A percentile compares a stretch with the other conserved stretches of the same genome.
Conservation (phyloP, 2,329 filamentous ascomycete species). For the Ophiocordyceps sinensis region DNA sequence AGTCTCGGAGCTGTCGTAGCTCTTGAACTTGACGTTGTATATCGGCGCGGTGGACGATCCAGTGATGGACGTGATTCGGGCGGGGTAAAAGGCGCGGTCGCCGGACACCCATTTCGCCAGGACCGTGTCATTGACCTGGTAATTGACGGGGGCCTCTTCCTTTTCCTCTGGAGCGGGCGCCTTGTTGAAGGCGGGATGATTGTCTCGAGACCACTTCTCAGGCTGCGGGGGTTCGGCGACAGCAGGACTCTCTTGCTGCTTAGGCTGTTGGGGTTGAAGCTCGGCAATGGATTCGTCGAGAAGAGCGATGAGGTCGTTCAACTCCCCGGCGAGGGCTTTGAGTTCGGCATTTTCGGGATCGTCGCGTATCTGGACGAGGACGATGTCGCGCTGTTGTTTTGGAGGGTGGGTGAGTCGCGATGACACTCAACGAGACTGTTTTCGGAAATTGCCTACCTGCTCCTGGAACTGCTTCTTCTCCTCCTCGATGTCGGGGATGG, state of each 20-base stretch:
- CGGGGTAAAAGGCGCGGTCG: conserved; percentile 82
- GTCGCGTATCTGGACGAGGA: conserved; percentile 60
- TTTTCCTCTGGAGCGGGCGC: conserved; percentile 32
- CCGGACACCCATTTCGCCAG: conserved; percentile 83
- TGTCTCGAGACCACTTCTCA: conserved; percentile 68
- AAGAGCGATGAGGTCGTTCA: conserved; percentile 67
- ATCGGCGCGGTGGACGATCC: conserved; percentile 83
- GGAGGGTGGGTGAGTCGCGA: conserved; percentile 6
- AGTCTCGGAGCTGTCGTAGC: conserved; percentile 74
- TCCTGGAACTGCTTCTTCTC: conserved; percentile 41
- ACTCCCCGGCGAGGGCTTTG: conserved; percentile 61
- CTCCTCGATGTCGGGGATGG: conserved; percentile 28
- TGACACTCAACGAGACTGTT: neutral
- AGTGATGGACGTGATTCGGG: conserved; percentile 84
- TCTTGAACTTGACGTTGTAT: conserved; percentile 91
- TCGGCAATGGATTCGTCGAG: conserved; percentile 71
- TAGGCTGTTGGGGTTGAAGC: conserved; percentile 41
- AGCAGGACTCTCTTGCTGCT: conserved; percentile 29
- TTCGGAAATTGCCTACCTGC: conserved; percentile 26
- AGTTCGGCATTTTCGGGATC: conserved; percentile 72
- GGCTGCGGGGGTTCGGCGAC: conserved; percentile 33
- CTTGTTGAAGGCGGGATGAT: conserved; percentile 64
- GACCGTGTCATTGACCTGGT: conserved; percentile 79
- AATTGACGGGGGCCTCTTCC: conserved; percentile 39
- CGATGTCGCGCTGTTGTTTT: conserved; percentile 55